phyloP scores from a whole-genome alignment of 2,329 filamentous ascomycete genomes.

The Ophiostoma tasmaniense region DNA sequence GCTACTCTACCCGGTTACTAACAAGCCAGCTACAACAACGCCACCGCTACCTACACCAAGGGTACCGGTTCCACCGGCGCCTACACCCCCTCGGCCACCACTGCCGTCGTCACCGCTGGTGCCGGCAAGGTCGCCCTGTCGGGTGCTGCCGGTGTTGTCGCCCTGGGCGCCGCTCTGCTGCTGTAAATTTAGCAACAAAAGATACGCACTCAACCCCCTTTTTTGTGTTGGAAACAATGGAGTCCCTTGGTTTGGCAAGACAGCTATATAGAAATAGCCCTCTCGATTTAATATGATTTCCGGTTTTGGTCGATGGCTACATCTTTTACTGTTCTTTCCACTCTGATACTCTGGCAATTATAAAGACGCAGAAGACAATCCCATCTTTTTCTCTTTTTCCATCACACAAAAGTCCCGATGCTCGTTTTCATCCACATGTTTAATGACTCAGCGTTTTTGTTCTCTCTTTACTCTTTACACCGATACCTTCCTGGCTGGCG shows the following conservation, averaged over 20 bases:
- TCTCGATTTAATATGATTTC: constrained; percentile 29
- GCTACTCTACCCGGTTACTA: constrained; percentile 7
- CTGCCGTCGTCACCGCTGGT: constrained; percentile 42
- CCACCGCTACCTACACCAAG: constrained; percentile 29
- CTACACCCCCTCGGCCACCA: constrained; percentile 32
- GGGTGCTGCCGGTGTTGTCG: constrained; percentile 50
- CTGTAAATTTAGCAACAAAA: constrained; percentile 40
- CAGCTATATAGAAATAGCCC: constrained; percentile 3
- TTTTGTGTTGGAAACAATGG: constrained; percentile 16
- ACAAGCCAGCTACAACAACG: constrained; percentile 32
- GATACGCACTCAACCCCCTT: constrained; percentile 1
- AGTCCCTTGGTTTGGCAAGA: background rate
- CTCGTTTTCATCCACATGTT: constrained; percentile 6
- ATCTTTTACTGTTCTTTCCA: background rate
- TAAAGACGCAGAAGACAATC: background rate
- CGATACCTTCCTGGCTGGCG: background rate
- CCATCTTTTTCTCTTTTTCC: constrained; percentile 6
- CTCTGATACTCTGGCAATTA: constrained; percentile 9
- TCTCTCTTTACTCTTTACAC: background rate
- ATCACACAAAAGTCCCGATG: background rate
- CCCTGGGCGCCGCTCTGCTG: constrained; percentile 50
- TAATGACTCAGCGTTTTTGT: constrained; percentile 2
- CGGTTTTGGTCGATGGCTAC: constrained; percentile 8
- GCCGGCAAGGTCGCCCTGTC: constrained; percentile 51
- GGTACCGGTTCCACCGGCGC: constrained; percentile 29